Conservation (phyloP, 2,329 filamentous ascomycete species). For the Scleromitrula shiraiana region DNA sequence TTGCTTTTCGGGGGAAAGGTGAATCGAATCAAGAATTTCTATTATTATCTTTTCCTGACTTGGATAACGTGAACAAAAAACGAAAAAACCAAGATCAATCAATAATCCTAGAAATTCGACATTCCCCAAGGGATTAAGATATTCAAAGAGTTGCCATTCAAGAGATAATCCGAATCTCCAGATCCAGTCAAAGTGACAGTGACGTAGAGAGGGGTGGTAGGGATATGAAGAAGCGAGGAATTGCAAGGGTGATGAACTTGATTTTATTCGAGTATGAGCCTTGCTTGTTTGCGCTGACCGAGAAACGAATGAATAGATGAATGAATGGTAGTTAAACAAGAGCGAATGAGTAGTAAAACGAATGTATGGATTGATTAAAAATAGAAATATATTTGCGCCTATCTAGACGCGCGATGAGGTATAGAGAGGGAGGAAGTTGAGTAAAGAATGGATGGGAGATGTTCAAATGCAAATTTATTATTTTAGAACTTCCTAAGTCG, state of each 20-base stretch:
- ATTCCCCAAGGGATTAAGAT: background rate
- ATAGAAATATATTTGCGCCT: background rate
- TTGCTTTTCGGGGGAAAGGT: background rate
- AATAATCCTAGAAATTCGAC: background rate
- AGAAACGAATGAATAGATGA: no score
- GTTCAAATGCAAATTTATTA: no score
- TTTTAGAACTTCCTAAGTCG: no score
- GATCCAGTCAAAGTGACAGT: no score
- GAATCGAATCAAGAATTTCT: background rate
- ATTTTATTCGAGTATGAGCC: background rate
- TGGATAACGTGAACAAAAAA: background rate
- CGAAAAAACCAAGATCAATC: background rate
- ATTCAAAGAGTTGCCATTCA: slow-evolving; percentile 6
- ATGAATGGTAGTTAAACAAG: no score
- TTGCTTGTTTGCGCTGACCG: no score
- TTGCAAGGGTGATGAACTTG: background rate
- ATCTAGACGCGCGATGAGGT: background rate
- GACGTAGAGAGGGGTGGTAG: slow-evolving; percentile 12
- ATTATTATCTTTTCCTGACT: background rate
- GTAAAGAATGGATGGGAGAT: no score
- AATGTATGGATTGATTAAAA: background rate
- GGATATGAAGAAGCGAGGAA: background rate
- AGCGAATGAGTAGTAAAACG: background rate
- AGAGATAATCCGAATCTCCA: slow-evolving; percentile 18
- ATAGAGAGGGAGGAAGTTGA: background rate